A percentile compares a stretch with the other conserved stretches of the same genome.
Conservation (phyloP, 208 protist genomes). For the Herpetomonas tarakana region DNA sequence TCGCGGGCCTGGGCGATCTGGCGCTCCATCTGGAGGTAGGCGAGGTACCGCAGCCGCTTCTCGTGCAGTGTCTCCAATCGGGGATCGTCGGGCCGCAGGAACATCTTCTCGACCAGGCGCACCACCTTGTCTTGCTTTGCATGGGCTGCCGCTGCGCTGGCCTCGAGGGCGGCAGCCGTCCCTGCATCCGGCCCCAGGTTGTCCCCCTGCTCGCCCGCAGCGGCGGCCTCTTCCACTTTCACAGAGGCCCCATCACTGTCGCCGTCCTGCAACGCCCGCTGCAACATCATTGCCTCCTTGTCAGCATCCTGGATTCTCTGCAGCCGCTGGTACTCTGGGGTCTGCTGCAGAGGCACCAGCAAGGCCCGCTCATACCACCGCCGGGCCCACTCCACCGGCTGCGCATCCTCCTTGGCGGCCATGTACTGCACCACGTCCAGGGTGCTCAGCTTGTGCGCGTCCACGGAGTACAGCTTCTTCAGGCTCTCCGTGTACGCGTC, state of each 20-base stretch:
- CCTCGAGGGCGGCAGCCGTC: conserved; percentile 23
- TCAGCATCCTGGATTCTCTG: conserved; percentile 52
- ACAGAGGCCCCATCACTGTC: neutral
- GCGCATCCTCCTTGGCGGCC: conserved; percentile 59
- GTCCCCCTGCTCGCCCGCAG: neutral
- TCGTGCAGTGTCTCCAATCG: conserved; percentile 67
- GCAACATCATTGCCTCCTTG: conserved; percentile 27
- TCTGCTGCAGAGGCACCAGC: conserved; percentile 64
- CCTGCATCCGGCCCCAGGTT: neutral
- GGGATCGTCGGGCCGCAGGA: conserved; percentile 65
- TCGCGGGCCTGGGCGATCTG: conserved; percentile 74
- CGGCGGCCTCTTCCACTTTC: neutral
- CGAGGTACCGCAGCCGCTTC: conserved; percentile 75
- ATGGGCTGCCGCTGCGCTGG: conserved; percentile 28
- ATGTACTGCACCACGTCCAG: conserved; percentile 87
- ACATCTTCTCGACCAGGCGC: conserved; percentile 78
- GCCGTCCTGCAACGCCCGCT: conserved; percentile 4
- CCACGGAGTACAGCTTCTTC: conserved; percentile 65
- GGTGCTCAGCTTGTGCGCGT: conserved; percentile 51
- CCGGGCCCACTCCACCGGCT: conserved; percentile 79
- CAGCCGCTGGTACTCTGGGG: conserved; percentile 68
- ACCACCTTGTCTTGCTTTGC: conserved; percentile 42
- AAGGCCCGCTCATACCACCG: conserved; percentile 85
- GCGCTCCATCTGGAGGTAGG: conserved; percentile 79
- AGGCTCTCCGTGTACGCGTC: conserved; percentile 76